phyloP scores from a whole-genome alignment of 129 eudicot species.

The Silybum marianum region DNA sequence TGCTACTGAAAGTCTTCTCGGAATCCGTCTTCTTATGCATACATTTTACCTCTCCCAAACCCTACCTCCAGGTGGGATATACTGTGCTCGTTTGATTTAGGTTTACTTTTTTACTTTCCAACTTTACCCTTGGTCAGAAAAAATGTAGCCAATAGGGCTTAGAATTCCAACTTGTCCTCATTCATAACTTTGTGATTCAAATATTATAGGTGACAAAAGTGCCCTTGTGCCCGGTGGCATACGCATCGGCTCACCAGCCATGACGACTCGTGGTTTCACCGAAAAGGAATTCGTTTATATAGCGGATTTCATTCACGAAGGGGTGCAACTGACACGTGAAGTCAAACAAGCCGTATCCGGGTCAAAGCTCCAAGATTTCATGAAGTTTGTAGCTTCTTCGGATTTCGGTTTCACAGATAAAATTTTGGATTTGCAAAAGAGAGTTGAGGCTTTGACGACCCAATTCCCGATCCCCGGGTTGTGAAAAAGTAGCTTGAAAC shows the following conservation, averaged over 20 bases:
- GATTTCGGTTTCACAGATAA: conserved; percentile 60
- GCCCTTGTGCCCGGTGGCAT: conserved; percentile 97
- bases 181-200: conserved; percentile 9
- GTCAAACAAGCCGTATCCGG: conserved; percentile 66
- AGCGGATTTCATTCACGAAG: conserved; percentile 87
- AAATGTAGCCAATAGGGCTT: not conserved
- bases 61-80: not conserved
- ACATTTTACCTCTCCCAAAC: not conserved
- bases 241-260: conserved; percentile 90
- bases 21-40: too few relatives aligned
- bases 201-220: conserved; percentile 75
- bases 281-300: conserved; percentile 65
- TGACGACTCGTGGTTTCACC: conserved; percentile 90
- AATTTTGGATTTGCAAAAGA: conserved; percentile 53
- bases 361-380: conserved; percentile 80
- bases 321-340: conserved; percentile 77
- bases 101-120: not conserved
- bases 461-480: conserved; percentile 83
- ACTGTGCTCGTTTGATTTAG: not conserved
- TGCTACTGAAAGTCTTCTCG: too few relatives aligned
- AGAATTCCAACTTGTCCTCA: not conserved
- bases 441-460: conserved; percentile 77
- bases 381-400: conserved; percentile 60
- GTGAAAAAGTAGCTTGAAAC: conserved; percentile 32
- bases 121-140: not conserved